A percentile compares a stretch with the other conserved stretches of the same genome.
Evolutionary conservation across 164 flowering plant species (phyloP).

Genomic region (Akebia trifoliata): DNA sequence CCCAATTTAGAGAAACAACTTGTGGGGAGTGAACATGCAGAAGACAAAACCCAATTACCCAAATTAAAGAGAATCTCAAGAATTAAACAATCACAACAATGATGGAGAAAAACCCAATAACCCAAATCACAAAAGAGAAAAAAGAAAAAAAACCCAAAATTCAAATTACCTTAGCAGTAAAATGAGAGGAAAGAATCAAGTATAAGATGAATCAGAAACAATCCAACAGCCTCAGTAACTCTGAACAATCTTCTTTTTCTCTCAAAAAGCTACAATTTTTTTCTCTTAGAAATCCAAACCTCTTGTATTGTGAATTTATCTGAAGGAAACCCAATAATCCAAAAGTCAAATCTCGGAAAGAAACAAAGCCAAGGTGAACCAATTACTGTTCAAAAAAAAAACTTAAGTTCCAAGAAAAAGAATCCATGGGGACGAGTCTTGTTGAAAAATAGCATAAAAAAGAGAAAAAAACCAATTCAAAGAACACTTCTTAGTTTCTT

Average conservation of each 20-base stretch:
- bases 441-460: conserved; percentile 1
- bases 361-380: conserved; percentile 9
- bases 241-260: background rate
- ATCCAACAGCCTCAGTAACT: background rate
- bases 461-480: background rate
- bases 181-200: background rate
- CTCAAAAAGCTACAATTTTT: background rate
- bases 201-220: background rate
- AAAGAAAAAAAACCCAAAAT: background rate
- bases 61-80: too few relatives aligned
- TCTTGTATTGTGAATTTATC: conserved; percentile 1
- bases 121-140: background rate
- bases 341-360: background rate
- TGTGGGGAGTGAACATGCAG: too few relatives aligned
- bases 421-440: too few relatives aligned
- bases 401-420: background rate
- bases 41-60: too few relatives aligned
- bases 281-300: conserved; percentile 2
- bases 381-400: background rate
- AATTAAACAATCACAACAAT: background rate
- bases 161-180: background rate
- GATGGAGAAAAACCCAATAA: conserved; percentile 3
- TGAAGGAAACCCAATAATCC: conserved; percentile 1
- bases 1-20: too few relatives aligned
- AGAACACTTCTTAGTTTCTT: background rate